Conservation (phyloP, 192 early-diverging fungal species). For the Lunasporangiospora selenospora region DNA sequence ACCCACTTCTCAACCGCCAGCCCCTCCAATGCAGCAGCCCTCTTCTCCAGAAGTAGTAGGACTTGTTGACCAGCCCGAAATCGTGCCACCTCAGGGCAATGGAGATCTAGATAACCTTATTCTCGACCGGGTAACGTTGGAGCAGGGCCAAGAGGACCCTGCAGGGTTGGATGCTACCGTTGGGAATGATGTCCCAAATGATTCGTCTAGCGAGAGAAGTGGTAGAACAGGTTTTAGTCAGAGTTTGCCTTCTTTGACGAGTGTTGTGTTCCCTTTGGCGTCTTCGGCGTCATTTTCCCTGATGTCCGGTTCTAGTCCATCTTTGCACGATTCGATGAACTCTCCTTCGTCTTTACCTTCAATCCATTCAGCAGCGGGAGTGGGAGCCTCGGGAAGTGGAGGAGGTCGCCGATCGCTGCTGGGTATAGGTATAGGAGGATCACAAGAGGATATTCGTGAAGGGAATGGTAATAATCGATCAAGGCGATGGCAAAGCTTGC, state of each 20-base stretch:
- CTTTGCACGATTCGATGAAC: conserved; percentile 3
- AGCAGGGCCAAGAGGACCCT: background rate
- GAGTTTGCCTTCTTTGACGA: background rate
- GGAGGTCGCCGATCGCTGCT: background rate
- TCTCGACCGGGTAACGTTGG: background rate
- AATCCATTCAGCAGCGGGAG: background rate
- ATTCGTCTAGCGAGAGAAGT: too few relatives aligned
- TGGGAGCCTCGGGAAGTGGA: background rate
- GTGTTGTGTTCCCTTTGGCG: background rate
- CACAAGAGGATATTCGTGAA: too few relatives aligned
- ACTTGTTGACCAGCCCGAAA: background rate
- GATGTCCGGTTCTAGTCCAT: background rate
- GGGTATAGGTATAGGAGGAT: too few relatives aligned
- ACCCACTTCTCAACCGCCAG: background rate
- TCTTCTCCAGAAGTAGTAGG: too few relatives aligned
- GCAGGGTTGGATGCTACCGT: background rate
- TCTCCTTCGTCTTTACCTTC: conserved; percentile 3
- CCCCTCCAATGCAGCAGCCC: background rate
- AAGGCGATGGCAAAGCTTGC: background rate
- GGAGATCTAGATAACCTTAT: background rate
- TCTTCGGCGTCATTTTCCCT: background rate
- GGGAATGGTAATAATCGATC: too few relatives aligned
- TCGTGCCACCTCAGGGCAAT: background rate
- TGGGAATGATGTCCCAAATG: too few relatives aligned
- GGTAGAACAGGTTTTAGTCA: too few relatives aligned